These are phyloP conservation scores for Yarrowia sp. DNA, from an alignment of 805 yeast genomes.

Conservation along the genomic window DNA sequence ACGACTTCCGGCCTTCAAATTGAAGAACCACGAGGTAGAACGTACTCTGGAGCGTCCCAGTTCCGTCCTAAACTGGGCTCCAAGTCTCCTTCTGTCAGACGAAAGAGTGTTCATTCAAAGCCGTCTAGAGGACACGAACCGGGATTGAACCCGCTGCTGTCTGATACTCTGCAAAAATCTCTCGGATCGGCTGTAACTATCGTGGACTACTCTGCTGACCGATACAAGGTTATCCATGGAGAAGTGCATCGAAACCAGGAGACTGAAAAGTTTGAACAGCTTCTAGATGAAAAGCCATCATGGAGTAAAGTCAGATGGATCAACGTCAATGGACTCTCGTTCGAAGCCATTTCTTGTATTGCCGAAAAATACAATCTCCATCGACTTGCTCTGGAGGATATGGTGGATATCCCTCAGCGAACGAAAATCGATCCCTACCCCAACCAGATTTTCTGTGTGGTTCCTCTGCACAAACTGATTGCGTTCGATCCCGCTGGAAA, in stretches of 20 bases:
- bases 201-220: conserved; percentile 48
- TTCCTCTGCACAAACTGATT: conserved; percentile 52
- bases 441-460: conserved; percentile 51
- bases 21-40: neutral
- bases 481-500: conserved; percentile 32
- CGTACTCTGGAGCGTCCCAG: neutral
- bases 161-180: conserved; percentile 51
- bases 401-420: conserved; percentile 62
- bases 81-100: conserved; percentile 31
- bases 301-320: conserved; percentile 58
- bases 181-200: conserved; percentile 55
- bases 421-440: conserved; percentile 57
- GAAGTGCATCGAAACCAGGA: conserved; percentile 40
- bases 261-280: conserved; percentile 36
- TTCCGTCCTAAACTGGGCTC: conserved; percentile 7
- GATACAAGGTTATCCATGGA: conserved; percentile 47
- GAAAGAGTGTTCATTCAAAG: conserved; percentile 41
- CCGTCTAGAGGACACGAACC: conserved; percentile 56
- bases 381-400: conserved; percentile 57
- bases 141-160: conserved; percentile 53
- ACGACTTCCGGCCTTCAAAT: neutral
- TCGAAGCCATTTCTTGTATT: conserved; percentile 55
- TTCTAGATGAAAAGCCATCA: conserved; percentile 42
- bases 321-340: conserved; percentile 58
- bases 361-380: conserved; percentile 49